Evolutionary conservation across 2,329 filamentous ascomycete genomes (phyloP), one percentile per base, ranked within the genome.

Genomic region (Trichoderma breve): DNA sequence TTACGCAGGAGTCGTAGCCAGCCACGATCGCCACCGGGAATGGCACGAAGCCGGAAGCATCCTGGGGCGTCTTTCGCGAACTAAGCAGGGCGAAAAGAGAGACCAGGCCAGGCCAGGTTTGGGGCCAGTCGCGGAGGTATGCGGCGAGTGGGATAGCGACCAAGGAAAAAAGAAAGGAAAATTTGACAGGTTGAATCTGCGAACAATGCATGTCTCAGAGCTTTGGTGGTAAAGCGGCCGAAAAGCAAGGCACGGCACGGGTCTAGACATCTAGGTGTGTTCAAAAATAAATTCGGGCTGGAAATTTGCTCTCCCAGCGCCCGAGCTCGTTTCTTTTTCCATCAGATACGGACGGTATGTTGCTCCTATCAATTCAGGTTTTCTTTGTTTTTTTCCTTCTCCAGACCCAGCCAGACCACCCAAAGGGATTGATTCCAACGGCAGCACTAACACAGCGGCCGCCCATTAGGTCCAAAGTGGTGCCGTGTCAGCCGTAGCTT

Each of bases 141-240:
- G 58, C 65, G 30, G 12, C 65, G 30, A 26, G 28, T 32, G 30
- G 14, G 24, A 51, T 36, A 12, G 36, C 6, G 36, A 39, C 14
- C 14, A 11, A 15, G 11, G 15, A 32, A 11, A 28, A 58, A 18
- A 24, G n/a, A 58, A 67, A 6, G 12, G 53, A 57, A 53, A 57
- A 39, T 6, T n/a, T 39, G 28, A 15, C 39, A 28, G 26, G 18
- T 34, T 51, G n/a, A 18, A 9, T 51, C 55, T 39, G 36, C 26
- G 36, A 65, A 71, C 69, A 71, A 71, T 71, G 69, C 51, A 65
- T 71, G 69, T 71, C 28, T 71, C 69, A 71, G 30, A 47, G 24
- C 24, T 51, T 3, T 58, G 24, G 39, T 43, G 12, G 14, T n/a
- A 30, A 58, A 68, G 39, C 34, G 24, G 65, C 65, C 65, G 65